A percentile compares a stretch with the other conserved stretches of the same genome.
phyloP scores from a whole-genome alignment of 345 rosid species.

The Geranium brycei region DNA sequence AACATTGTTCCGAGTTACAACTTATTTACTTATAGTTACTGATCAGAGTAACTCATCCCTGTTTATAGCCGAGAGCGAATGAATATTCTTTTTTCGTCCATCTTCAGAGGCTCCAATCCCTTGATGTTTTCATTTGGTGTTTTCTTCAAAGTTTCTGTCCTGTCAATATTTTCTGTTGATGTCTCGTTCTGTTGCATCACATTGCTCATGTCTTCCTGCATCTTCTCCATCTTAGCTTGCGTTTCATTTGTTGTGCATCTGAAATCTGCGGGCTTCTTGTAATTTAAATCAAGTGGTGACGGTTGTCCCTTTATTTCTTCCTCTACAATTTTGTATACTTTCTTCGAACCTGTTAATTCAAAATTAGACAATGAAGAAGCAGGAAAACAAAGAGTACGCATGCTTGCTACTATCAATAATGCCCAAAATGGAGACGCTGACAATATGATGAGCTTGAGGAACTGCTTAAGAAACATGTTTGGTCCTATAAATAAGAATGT shows the following conservation, averaged over 20 bases:
- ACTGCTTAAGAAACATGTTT: no score
- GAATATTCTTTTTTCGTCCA: neutral
- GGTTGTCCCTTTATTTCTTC: conserved; percentile 1
- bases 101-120: neutral
- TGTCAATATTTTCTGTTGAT: neutral
- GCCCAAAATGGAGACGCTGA: no score
- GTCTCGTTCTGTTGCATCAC: neutral
- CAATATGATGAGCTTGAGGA: no score
- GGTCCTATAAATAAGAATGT: no score
- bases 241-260: neutral
- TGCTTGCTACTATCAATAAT: no score
- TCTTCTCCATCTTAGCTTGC: conserved; percentile 5
- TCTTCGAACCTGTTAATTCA: conserved; percentile 1
- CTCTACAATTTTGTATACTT: conserved; percentile 2
- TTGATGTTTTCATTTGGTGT: conserved; percentile 1
- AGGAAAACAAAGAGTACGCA: no score
- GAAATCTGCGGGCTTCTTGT: neutral
- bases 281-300: neutral
- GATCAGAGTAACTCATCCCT: no score
- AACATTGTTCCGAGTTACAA: no score
- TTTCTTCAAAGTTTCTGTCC: neutral
- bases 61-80: conserved; percentile 10
- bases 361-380: neutral
- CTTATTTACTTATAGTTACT: no score
- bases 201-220: neutral